Conservation (phyloP, 2,329 filamentous ascomycete species). For the Fusarium succisae region DNA sequence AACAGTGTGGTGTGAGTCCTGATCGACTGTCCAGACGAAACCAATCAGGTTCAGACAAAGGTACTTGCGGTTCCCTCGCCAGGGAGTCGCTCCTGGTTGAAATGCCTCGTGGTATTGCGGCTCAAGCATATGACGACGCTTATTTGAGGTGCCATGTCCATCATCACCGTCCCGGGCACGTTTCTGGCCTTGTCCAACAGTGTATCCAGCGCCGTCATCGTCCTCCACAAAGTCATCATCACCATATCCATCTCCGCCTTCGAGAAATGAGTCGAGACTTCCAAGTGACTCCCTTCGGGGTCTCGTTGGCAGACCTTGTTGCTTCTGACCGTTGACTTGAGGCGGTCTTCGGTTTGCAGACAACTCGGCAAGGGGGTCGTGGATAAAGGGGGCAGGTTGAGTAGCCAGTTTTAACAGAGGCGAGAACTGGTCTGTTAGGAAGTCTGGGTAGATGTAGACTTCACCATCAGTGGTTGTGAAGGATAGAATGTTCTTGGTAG, state of each 20-base stretch:
- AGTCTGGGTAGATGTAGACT: constrained; percentile 86
- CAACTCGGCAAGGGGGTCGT: constrained; percentile 78
- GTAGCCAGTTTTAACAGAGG: constrained; percentile 64
- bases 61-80: constrained; percentile 93
- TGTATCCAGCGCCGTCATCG: constrained; percentile 93
- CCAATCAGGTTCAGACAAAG: constrained; percentile 93
- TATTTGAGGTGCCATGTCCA: constrained; percentile 55
- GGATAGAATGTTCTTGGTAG: constrained; percentile 84
- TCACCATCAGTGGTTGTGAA: constrained; percentile 95
- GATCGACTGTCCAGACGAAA: constrained; percentile 96
- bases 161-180: constrained; percentile 64
- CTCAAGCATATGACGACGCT: constrained; percentile 60
- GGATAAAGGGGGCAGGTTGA: constrained; percentile 86
- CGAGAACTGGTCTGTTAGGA: constrained; percentile 67
- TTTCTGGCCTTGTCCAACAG: constrained; percentile 63
- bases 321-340: constrained; percentile 63
- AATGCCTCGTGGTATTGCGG: constrained; percentile 84
- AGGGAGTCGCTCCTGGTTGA: constrained; percentile 94
- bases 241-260: constrained; percentile 61
- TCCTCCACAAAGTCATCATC: constrained; percentile 90
- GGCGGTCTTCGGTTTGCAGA: constrained; percentile 70
- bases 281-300: constrained; percentile 73
- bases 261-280: constrained; percentile 83
- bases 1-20: constrained; percentile 91
- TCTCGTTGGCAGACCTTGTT: constrained; percentile 57